Conservation (phyloP, 257 asterid species). For the Thymus mandschuricus region DNA sequence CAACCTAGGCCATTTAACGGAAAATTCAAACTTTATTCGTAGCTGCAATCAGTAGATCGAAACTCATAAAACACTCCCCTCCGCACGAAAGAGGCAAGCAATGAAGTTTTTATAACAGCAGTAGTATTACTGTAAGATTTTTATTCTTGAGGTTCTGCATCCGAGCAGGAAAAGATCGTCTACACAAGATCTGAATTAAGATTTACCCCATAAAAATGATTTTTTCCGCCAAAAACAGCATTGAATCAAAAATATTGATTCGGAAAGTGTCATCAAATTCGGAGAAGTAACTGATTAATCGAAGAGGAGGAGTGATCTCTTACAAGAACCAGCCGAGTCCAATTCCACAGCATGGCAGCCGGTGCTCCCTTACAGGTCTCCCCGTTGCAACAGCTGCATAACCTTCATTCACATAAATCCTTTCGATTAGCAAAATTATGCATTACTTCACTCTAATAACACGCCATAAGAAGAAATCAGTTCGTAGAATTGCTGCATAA, state of each 20-base stretch:
- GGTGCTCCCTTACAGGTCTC: slow-evolving; percentile 60
- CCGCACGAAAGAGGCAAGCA: neutral
- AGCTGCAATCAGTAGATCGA: slow-evolving; percentile 20
- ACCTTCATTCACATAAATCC: slow-evolving; percentile 42
- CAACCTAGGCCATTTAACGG: neutral
- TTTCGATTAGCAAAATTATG: neutral
- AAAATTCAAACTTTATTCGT: slow-evolving; percentile 14
- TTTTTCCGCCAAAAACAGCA: neutral
- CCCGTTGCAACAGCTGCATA: slow-evolving; percentile 75
- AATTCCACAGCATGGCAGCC: slow-evolving; percentile 83
- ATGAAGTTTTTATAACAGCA: too few relatives aligned
- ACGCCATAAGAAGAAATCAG: neutral
- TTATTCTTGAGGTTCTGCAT: neutral
- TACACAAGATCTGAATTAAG: neutral
- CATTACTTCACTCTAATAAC: slow-evolving; percentile 1
- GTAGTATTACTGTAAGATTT: neutral
- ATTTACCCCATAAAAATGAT: neutral
- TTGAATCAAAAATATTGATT: slow-evolving; percentile 6
- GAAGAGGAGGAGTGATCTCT: slow-evolving; percentile 23
- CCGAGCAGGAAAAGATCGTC: slow-evolving; percentile 3
- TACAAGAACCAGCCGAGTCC: slow-evolving; percentile 93
- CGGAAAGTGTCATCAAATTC: neutral
- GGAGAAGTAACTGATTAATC: slow-evolving; percentile 3
- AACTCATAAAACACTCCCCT: neutral
- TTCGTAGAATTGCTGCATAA: slow-evolving; percentile 14